Evolutionary conservation across 176 grass and related monocot genomes (phyloP), one percentile per base, ranked within the genome.

Genomic region (Ensete glaucum): DNA sequence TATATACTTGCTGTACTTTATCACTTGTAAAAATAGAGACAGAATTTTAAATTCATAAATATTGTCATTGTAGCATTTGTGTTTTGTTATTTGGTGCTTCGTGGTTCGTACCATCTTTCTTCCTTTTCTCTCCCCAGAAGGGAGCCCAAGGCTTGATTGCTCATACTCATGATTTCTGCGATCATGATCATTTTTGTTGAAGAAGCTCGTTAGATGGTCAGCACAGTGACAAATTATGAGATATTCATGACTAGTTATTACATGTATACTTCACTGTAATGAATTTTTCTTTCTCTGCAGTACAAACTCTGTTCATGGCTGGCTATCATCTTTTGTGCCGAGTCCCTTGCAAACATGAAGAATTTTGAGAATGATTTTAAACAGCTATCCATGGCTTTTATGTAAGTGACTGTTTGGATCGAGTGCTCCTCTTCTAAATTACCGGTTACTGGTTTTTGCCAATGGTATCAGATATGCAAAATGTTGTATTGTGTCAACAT

Each of bases 241-340:
- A 43, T 43, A 43, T 43, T 43, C 34, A 43, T 55, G 12, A 2
- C 13, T 50, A 51, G 15, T 53, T 53, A 15, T 51, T 71, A 43
- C 34, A 43, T 43, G 34, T 43, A 21, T 52, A 2, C 7, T 52
- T 50, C 5, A 25, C 12, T 43, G 15, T 53, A 52, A 77, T 17
- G 6, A 24, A 3, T 17, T 77, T 43, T 52, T 49, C 54, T 29
- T 66, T 75, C 67, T 9, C 76, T 99, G 51, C 86, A 99, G 95
- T 99, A 99, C 80, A 99, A 94, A 86, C 68, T 79, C 49, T 99
- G 95, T 77, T 99, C 91, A 24, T 99, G 95, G 95, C 76, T 99
- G 69, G 91, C 95, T 19, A 91, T 99, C 76, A 94, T 99, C 60
- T 99, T 99, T 82, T 99, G 95, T 50, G 90, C 86, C 12, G 90